A percentile compares a stretch with the other conserved stretches of the same genome.
These are phyloP conservation scores for Neurospora sp. DNA, from an alignment of 2,329 filamentous ascomycete species.

Conservation along the genomic window DNA sequence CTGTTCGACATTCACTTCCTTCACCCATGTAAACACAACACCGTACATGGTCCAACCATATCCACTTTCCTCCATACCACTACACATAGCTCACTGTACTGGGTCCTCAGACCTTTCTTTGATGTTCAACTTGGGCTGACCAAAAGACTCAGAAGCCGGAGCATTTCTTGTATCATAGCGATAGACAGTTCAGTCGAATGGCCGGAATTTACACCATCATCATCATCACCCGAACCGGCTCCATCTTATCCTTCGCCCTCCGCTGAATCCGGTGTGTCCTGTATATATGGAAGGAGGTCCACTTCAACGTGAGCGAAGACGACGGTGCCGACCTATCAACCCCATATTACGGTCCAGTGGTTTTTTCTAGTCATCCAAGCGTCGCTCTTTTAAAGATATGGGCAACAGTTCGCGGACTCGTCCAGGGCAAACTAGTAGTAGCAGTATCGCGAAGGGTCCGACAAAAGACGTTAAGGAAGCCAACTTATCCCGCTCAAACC, in stretches of 20 bases:
- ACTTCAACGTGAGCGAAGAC: conserved; percentile 12
- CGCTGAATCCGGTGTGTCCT: neutral
- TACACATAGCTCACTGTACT: neutral
- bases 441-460: conserved; percentile 21
- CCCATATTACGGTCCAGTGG: neutral
- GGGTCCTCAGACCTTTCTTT: neutral
- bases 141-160: neutral
- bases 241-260: neutral
- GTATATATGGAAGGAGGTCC: conserved; percentile 9
- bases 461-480: conserved; percentile 21
- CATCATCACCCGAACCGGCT: neutral
- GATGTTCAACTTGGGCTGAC: neutral
- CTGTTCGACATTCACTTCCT: neutral
- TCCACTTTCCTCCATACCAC: neutral
- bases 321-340: conserved; percentile 5
- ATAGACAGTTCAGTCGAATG: neutral
- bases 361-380: neutral
- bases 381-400: conserved; percentile 12
- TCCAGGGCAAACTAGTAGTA: conserved; percentile 12
- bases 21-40: neutral
- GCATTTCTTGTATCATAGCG: conserved; percentile 2
- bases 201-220: neutral
- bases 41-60: neutral
- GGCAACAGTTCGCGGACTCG: conserved; percentile 9
- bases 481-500: conserved; percentile 23